A percentile compares a stretch with the other conserved stretches of the same genome.
Evolutionary conservation across 2,329 filamentous ascomycete genomes (phyloP).

Genomic region (Bipolaris gigantea): DNA sequence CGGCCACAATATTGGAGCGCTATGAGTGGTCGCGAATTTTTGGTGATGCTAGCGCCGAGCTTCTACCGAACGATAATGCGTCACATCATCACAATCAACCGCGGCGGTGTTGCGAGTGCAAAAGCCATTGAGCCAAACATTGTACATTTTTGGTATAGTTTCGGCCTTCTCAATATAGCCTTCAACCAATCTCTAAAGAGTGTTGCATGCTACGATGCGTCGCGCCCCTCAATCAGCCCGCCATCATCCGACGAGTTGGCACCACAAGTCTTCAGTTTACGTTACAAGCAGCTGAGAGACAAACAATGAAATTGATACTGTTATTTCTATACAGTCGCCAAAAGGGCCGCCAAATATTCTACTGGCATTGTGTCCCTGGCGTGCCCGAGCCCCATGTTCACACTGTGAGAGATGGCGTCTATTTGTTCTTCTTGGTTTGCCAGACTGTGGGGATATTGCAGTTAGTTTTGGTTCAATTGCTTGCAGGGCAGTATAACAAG

Average conservation of each 20-base stretch:
- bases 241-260: not conserved
- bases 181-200: not conserved
- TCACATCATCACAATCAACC: conserved; percentile 7
- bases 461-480: conserved; percentile 23
- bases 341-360: conserved; percentile 36
- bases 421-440: conserved; percentile 67
- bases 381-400: conserved; percentile 22
- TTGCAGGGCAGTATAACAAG: not conserved
- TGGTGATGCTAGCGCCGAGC: conserved; percentile 26
- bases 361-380: conserved; percentile 28
- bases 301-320: conserved; percentile 43
- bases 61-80: conserved; percentile 25
- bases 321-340: conserved; percentile 39
- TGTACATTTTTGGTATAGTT: not conserved
- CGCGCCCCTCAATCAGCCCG: not conserved
- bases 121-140: not conserved
- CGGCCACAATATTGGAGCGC: conserved; percentile 2
- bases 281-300: conserved; percentile 18
- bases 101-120: not conserved
- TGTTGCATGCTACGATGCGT: not conserved
- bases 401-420: conserved; percentile 18
- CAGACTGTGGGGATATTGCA: conserved; percentile 54
- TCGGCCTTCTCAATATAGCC: not conserved
- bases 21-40: conserved; percentile 20
- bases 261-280: not conserved